phyloP scores from a whole-genome alignment of 805 yeast species.

The Wickerhamiella bombiphila region DNA sequence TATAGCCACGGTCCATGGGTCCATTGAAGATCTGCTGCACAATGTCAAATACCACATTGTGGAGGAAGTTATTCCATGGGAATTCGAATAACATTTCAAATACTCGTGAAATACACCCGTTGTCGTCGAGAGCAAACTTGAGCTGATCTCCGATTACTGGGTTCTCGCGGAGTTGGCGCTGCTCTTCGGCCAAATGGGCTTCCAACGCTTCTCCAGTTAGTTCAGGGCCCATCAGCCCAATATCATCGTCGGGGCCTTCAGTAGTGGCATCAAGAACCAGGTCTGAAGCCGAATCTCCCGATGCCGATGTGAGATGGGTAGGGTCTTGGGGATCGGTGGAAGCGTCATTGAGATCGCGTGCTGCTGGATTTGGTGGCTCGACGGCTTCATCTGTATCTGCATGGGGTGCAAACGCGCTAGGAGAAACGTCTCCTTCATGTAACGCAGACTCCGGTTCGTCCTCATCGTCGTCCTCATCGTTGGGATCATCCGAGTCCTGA shows the following conservation, averaged over 20 bases:
- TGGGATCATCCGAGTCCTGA: neutral
- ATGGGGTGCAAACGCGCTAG: neutral
- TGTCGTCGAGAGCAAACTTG: slow-evolving; percentile 70
- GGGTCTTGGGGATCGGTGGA: slow-evolving; percentile 4
- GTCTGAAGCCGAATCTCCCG: slow-evolving; percentile 2
- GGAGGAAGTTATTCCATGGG: slow-evolving; percentile 96
- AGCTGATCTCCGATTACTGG: slow-evolving; percentile 79
- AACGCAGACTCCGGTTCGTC: no score
- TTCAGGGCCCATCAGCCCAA: slow-evolving; percentile 1
- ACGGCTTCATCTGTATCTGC: neutral
- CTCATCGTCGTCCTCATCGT: slow-evolving; percentile 9
- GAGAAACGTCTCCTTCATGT: no score
- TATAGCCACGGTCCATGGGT: slow-evolving; percentile 68
- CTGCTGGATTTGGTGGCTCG: slow-evolving; percentile 2
- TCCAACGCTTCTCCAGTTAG: slow-evolving; percentile 11
- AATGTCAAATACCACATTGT: slow-evolving; percentile 91
- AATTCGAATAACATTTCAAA: slow-evolving; percentile 60
- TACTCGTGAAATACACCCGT: slow-evolving; percentile 51
- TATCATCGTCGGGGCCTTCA: neutral
- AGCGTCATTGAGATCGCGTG: neutral
- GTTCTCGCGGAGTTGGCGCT: slow-evolving; percentile 29
- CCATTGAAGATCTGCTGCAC: slow-evolving; percentile 92
- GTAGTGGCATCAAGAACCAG: neutral
- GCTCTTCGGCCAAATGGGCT: slow-evolving; percentile 16
- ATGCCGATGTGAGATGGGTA: slow-evolving; percentile 2